A percentile compares a stretch with the other conserved stretches of the same genome.
Conservation (phyloP, 306 rosid species). For the Cucurbita ficifolia region DNA sequence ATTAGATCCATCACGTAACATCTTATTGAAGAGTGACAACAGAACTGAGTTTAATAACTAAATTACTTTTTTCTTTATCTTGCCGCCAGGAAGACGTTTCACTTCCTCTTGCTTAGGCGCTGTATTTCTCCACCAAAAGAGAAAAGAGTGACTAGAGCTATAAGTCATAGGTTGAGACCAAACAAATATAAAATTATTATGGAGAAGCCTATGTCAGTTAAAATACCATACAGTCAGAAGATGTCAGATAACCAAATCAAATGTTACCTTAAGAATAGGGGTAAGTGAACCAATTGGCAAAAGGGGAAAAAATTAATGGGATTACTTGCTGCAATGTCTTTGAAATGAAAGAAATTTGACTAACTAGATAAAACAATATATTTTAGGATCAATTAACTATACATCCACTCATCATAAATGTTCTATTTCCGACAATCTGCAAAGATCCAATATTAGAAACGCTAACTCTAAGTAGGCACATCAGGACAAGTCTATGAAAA, state of each 20-base stretch:
- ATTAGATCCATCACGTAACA: not conserved
- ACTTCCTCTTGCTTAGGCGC: slow-evolving; percentile 74
- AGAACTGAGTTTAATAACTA: not conserved
- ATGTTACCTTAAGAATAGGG: not conserved
- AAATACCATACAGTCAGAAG: not conserved
- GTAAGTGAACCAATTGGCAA: not conserved
- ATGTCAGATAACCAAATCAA: not conserved
- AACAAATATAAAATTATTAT: not conserved
- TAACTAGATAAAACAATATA: not conserved
- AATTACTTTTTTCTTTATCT: slow-evolving; percentile 88
- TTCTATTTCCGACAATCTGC: not conserved
- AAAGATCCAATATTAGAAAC: not conserved
- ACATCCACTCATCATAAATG: not conserved
- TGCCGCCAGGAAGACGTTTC: slow-evolving; percentile 98
- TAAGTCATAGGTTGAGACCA: not conserved
- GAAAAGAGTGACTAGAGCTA: not conserved
- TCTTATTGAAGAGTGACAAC: not conserved
- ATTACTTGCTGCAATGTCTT: not conserved
- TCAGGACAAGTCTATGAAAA: no score
- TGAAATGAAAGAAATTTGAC: not conserved
- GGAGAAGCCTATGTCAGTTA: not conserved
- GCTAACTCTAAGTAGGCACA: not conserved
- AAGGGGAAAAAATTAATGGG: not conserved
- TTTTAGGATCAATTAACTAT: not conserved
- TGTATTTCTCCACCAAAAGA: slow-evolving; percentile 16